Evolutionary conservation across 768 basidiomycete genomes (phyloP).

Genomic region (Floccularia luteovirens): DNA sequence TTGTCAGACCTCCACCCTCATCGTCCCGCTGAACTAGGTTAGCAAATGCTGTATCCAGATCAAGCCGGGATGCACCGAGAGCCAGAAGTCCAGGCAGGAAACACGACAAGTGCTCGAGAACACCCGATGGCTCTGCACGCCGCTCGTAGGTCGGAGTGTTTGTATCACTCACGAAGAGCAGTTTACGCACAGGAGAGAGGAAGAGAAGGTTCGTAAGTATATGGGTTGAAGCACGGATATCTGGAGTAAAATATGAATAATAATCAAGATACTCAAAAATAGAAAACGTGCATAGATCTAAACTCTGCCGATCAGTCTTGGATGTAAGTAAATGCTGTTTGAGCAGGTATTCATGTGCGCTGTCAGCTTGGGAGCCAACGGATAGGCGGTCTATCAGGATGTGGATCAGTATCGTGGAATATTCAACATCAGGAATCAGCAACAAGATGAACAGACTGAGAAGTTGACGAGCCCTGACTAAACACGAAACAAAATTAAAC

Average conservation of each 20-base stretch:
- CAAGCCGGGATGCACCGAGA: slow-evolving; percentile 58
- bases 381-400: slow-evolving; percentile 34
- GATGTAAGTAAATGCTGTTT: slow-evolving; percentile 67
- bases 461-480: not conserved
- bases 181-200: slow-evolving; percentile 51
- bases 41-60: slow-evolving; percentile 46
- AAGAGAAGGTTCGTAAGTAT: slow-evolving; percentile 62
- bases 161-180: slow-evolving; percentile 65
- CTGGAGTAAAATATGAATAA: slow-evolving; percentile 21
- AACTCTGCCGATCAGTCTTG: slow-evolving; percentile 46
- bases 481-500: slow-evolving; percentile 12
- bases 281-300: slow-evolving; percentile 57
- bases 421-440: no score
- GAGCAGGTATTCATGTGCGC: slow-evolving; percentile 71
- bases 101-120: slow-evolving; percentile 70
- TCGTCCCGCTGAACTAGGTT: slow-evolving; percentile 41
- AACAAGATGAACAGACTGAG: no score
- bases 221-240: slow-evolving; percentile 53
- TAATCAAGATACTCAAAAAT: not conserved
- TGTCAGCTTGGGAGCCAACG: slow-evolving; percentile 64
- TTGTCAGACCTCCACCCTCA: slow-evolving; percentile 32
- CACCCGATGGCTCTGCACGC: slow-evolving; percentile 30
- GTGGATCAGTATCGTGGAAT: slow-evolving; percentile 3
- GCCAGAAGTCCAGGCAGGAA: slow-evolving; percentile 74
- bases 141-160: slow-evolving; percentile 17